A percentile compares a stretch with the other conserved stretches of the same genome.
Conservation (phyloP, 768 basidiomycete genomes). For the Mycena galericulata region DNA sequence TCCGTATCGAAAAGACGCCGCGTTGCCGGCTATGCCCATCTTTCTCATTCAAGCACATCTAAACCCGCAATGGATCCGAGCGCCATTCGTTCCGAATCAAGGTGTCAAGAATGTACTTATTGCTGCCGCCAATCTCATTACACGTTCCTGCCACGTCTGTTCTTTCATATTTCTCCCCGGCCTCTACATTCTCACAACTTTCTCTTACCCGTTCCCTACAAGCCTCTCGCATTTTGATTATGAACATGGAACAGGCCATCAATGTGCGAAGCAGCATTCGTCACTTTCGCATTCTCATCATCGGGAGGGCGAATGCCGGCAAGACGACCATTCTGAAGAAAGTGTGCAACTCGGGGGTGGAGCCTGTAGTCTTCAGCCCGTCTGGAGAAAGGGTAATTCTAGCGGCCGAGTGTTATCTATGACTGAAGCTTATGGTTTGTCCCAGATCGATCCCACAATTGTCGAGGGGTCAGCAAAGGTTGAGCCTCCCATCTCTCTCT, state of each 20-base stretch:
- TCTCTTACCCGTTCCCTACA: too few species aligned
- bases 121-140: too few species aligned
- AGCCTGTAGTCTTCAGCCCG: constrained; percentile 37
- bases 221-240: too few species aligned
- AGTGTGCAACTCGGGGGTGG: constrained; percentile 39
- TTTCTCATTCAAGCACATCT: too few species aligned
- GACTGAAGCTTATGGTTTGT: background rate
- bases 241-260: constrained; percentile 1
- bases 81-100: too few species aligned
- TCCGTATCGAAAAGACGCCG: too few species aligned
- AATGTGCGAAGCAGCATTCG: constrained; percentile 21
- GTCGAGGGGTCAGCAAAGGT: constrained; percentile 6
- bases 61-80: too few species aligned
- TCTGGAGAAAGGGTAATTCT: constrained; percentile 34
- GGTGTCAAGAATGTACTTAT: too few species aligned
- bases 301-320: constrained; percentile 47
- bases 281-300: constrained; percentile 45
- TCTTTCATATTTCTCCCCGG: too few species aligned
- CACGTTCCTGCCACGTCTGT: too few species aligned
- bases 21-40: too few species aligned
- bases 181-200: too few species aligned
- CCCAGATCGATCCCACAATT: background rate
- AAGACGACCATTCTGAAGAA: constrained; percentile 47
- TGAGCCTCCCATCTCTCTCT: background rate
- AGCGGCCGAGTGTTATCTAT: background rate